These are phyloP conservation scores for Scytalidium lignicola DNA, from an alignment of 2,329 filamentous ascomycete genomes.

Conservation along the genomic window DNA sequence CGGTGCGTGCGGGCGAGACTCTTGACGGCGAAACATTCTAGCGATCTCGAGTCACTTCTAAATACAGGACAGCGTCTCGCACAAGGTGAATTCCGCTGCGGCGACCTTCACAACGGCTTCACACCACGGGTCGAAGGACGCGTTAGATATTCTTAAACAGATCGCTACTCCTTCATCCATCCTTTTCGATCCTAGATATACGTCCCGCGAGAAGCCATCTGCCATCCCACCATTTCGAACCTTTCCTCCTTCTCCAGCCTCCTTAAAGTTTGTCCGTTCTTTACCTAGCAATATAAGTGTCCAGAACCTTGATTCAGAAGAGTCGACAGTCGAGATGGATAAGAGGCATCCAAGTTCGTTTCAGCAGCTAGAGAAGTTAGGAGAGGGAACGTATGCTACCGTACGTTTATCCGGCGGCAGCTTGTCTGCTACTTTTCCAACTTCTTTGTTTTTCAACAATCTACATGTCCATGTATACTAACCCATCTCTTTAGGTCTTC, in stretches of 20 bases:
- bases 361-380: conserved; percentile 98
- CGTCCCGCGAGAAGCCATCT: conserved; percentile 27
- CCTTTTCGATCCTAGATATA: conserved; percentile 35
- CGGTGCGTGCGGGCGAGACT: background rate
- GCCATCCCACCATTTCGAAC: conserved; percentile 20
- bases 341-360: conserved; percentile 92
- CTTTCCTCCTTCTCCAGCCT: conserved; percentile 25
- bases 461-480: conserved; percentile 14
- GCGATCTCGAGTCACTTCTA: conserved; percentile 1
- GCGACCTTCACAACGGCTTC: conserved; percentile 25
- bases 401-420: conserved; percentile 45
- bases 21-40: background rate
- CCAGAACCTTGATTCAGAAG: conserved; percentile 23
- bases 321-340: conserved; percentile 59
- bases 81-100: background rate
- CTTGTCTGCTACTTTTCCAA: background rate
- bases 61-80: background rate
- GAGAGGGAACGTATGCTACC: conserved; percentile 97
- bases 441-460: background rate
- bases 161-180: conserved; percentile 34
- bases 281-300: conserved; percentile 29
- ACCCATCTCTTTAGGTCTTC: conserved; percentile 67
- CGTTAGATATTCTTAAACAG: conserved; percentile 24
- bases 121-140: conserved; percentile 23
- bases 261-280: conserved; percentile 14